Percentiles rank a stretch among this genome's conserved stretches.
These are phyloP conservation scores for Elaeagnus macrophylla DNA, from an alignment of 306 rosid genomes.

Conservation along the genomic window DNA sequence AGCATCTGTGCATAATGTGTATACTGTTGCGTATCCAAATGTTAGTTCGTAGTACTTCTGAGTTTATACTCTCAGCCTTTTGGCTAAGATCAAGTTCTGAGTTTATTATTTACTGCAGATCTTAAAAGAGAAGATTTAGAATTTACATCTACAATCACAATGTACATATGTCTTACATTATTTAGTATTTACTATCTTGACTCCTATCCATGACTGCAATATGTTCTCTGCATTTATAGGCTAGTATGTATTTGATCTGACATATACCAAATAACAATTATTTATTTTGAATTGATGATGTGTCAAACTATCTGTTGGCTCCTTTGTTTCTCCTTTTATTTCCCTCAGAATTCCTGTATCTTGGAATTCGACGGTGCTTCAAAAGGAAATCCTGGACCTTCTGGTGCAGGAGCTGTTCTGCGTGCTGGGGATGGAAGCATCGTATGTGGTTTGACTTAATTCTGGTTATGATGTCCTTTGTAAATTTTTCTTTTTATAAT, in stretches of 20 bases:
- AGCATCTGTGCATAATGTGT: too few species aligned
- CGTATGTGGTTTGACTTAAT: conserved; percentile 28
- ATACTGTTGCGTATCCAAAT: too few species aligned
- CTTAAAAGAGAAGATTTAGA: too few species aligned
- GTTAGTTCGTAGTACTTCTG: too few species aligned
- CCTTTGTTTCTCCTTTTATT: conserved; percentile 5
- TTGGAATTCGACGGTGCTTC: conserved; percentile 83
- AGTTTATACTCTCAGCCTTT: too few species aligned
- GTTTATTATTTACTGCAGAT: too few species aligned
- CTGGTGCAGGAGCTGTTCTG: conserved; percentile 90
- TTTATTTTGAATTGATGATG: neutral
- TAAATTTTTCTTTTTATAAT: conserved; percentile 7
- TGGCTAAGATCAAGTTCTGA: too few species aligned
- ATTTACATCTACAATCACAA: neutral
- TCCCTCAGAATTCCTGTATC: conserved; percentile 50
- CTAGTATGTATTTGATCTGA: neutral
- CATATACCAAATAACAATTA: neutral
- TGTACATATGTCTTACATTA: neutral
- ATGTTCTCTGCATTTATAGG: neutral
- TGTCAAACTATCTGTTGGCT: too few species aligned
- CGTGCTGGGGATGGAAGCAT: conserved; percentile 61
- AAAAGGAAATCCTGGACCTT: conserved; percentile 88
- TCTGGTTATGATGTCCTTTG: conserved; percentile 3
- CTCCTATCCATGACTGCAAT: neutral
- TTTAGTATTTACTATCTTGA: neutral